Evolutionary conservation across 495 filamentous ascomycete species (phyloP), one percentile per base, ranked within the genome.

Genomic region (Penicillium flavigenum): DNA sequence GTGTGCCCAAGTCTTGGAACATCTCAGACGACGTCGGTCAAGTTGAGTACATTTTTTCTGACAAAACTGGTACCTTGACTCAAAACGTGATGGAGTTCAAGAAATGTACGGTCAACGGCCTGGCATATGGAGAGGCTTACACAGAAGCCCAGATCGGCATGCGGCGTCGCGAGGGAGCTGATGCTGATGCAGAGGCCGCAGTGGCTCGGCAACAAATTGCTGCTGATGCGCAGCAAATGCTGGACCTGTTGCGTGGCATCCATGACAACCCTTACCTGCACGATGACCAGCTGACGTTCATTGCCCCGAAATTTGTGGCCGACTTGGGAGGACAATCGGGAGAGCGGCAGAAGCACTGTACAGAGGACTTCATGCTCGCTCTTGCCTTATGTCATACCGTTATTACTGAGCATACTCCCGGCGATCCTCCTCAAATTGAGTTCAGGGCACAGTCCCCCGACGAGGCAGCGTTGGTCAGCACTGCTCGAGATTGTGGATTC

Each of bases 51-150:
- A 96, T 99, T 60, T 99, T 99, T 77, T 98, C 95, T 1, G 95
- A 99, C 77, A 99, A 99, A 74, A 99, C 95, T 2, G 95, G 95
- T 36, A 99, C 95, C 5, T 75, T 99, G 62, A 99, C 95, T 6
- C 95, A 99, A 66, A 99, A 99, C 68, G 91, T 98, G 49, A 99
- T 99, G 95, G 95, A 99, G 73, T 99, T 97, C 83, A 98, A 97
- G 72, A 99, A 99, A 67, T 88, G 86, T 57, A 95, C 90, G 17
- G 86, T 99, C 69, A 97, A 98, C 66, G 94, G 95, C 10, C 80
- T 91, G 51, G 83, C 92, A 9, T 99, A 99, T 64, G 95, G 95
- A 44, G 95, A 98, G 73, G 95, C 95, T 0, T 98, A 96, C 66
- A 98, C 95, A 0, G 95, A 99, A 72, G 95, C 95, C 0, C 88